These are phyloP conservation scores for Pleurotus platypus DNA, from an alignment of 768 basidiomycete species.

Conservation along the genomic window DNA sequence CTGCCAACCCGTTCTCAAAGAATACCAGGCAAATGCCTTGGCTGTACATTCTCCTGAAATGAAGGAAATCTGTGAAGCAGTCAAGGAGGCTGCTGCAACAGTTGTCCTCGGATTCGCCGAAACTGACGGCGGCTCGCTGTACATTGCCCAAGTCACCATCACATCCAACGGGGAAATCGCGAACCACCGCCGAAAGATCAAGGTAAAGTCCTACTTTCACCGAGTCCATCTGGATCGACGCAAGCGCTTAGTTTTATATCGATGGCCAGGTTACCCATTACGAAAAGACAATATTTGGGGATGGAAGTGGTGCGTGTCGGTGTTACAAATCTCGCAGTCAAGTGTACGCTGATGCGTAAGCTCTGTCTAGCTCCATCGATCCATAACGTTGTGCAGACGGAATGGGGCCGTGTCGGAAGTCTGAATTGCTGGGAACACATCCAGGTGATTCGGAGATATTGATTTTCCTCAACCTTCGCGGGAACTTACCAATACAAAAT, in stretches of 20 bases:
- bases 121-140: slow-evolving; percentile 20
- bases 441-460: slow-evolving; percentile 12
- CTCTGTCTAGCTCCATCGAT: slow-evolving; percentile 23
- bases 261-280: slow-evolving; percentile 24
- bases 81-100: slow-evolving; percentile 20
- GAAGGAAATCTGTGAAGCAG: slow-evolving; percentile 24
- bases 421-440: slow-evolving; percentile 29
- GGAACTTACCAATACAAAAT: neutral
- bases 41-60: slow-evolving; percentile 27
- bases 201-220: slow-evolving; percentile 15
- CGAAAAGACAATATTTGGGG: slow-evolving; percentile 26
- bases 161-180: slow-evolving; percentile 22
- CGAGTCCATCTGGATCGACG: neutral
- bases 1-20: slow-evolving; percentile 19
- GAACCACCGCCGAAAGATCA: slow-evolving; percentile 27
- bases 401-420: slow-evolving; percentile 21
- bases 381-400: slow-evolving; percentile 25
- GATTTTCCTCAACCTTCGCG: neutral
- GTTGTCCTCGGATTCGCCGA: slow-evolving; percentile 26
- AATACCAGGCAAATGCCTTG: slow-evolving; percentile 25
- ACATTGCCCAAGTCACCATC: slow-evolving; percentile 25
- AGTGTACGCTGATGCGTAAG: too few species aligned
- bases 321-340: neutral
- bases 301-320: slow-evolving; percentile 21
- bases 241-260: slow-evolving; percentile 5